Evolutionary conservation across 371 early-diverging fungal genomes (phyloP).

Genomic region (Batkoa obscura): DNA sequence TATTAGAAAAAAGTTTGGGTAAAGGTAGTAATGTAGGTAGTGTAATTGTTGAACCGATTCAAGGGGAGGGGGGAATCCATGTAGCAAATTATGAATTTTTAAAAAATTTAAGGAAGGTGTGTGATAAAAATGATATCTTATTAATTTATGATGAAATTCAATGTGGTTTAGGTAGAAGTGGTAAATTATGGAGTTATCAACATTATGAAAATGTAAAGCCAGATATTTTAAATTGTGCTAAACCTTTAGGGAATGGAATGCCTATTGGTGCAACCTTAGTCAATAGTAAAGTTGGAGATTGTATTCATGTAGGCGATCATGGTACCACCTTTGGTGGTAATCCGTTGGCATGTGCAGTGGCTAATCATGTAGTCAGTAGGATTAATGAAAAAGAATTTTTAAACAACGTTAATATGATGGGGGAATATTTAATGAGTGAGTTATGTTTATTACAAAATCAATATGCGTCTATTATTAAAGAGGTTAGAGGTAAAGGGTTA

Average conservation of each 20-base stretch:
- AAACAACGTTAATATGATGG: constrained; percentile 32
- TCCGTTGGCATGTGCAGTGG: constrained; percentile 67
- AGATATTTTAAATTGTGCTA: constrained; percentile 86
- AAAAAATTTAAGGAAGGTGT: constrained; percentile 44
- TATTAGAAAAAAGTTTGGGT: constrained; percentile 9
- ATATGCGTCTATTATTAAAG: constrained; percentile 41
- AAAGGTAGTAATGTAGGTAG: constrained; percentile 65
- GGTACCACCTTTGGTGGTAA: constrained; percentile 95
- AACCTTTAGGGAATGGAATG: constrained; percentile 87
- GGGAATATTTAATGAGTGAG: constrained; percentile 26
- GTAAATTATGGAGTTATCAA: constrained; percentile 75
- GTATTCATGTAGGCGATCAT: constrained; percentile 72
- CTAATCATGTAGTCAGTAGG: constrained; percentile 42
- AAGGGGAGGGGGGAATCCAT: constrained; percentile 89
- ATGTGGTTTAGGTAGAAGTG: constrained; percentile 87
- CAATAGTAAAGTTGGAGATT: constrained; percentile 46
- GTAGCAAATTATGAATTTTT: constrained; percentile 49
- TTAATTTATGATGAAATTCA: constrained; percentile 94
- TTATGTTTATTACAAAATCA: constrained; percentile 26
- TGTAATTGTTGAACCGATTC: constrained; percentile 88
- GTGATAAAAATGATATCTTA: constrained; percentile 60
- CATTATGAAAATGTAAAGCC: constrained; percentile 47
- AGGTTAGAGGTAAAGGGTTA: constrained; percentile 69
- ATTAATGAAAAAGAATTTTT: constrained; percentile 51
- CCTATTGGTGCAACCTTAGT: constrained; percentile 88